Evolutionary conservation across 208 protist species (phyloP).

Genomic region (Acanthamoeba healyi): DNA sequence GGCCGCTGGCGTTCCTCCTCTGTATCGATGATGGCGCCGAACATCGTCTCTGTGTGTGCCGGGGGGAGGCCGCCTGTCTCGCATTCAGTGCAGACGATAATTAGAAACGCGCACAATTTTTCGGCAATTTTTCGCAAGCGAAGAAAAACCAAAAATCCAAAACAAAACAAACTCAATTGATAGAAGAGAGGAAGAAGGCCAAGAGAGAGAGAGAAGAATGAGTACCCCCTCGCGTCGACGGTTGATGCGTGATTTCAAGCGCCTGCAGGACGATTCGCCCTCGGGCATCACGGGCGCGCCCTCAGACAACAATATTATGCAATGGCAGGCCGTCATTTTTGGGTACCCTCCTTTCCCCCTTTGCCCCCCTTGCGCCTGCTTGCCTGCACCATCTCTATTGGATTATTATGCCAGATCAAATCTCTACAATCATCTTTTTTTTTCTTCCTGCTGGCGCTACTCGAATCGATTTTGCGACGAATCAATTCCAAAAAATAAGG

Average conservation of each 20-base stretch:
- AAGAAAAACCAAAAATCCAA: too few species aligned
- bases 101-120: not conserved
- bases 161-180: too few species aligned
- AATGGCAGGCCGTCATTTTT: constrained; percentile 96
- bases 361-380: not conserved
- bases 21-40: not conserved
- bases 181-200: not conserved
- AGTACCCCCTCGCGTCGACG: constrained; percentile 88
- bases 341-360: constrained; percentile 80
- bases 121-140: not conserved
- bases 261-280: constrained; percentile 93
- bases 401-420: constrained; percentile 47
- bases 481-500: too few species aligned
- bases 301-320: constrained; percentile 94
- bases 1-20: constrained; percentile 16
- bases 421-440: constrained; percentile 31
- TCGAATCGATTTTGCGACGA: not conserved
- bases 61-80: too few species aligned
- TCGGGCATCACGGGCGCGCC: constrained; percentile 93
- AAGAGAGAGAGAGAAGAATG: constrained; percentile 34
- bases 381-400: not conserved
- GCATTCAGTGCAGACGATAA: too few species aligned
- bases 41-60: too few species aligned
- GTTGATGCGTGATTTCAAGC: constrained; percentile 95
- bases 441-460: too few species aligned